Percentiles rank a stretch among this genome's conserved stretches.
phyloP scores from a whole-genome alignment of 1,139 yeast genomes.

The Fermentozyma sake region DNA sequence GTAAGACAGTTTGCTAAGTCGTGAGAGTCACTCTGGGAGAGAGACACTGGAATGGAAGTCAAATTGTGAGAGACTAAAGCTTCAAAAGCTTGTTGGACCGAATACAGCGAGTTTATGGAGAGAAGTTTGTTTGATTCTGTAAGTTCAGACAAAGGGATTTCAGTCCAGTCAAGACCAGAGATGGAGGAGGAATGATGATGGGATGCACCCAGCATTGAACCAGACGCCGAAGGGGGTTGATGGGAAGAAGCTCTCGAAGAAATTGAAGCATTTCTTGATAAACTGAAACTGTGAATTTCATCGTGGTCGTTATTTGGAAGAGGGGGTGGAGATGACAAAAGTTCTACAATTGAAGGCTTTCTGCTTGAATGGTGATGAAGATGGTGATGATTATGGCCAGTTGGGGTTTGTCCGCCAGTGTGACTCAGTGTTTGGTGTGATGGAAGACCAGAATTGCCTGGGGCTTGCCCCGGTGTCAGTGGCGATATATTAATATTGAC shows the following conservation, averaged over 20 bases:
- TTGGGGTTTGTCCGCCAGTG: too few relatives aligned
- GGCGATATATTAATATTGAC: too few relatives aligned
- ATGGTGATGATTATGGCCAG: slow-evolving; percentile 7
- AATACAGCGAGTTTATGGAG: slow-evolving; percentile 53
- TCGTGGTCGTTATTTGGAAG: slow-evolving; percentile 27
- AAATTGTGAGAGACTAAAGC: slow-evolving; percentile 65
- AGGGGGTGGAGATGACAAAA: slow-evolving; percentile 82
- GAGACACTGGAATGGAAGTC: slow-evolving; percentile 79
- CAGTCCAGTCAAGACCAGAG: slow-evolving; percentile 63
- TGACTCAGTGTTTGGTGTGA: slow-evolving; percentile 3
- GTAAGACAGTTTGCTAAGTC: slow-evolving; percentile 64
- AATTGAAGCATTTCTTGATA: slow-evolving; percentile 42
- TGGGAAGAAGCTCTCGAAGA: slow-evolving; percentile 28
- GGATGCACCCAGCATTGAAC: too few relatives aligned
- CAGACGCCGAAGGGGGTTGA: not conserved
- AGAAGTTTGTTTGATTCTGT: slow-evolving; percentile 77
- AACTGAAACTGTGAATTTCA: slow-evolving; percentile 34
- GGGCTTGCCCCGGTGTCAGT: too few relatives aligned
- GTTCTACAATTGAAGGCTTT: slow-evolving; percentile 76
- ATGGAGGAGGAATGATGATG: slow-evolving; percentile 9
- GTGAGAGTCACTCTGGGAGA: slow-evolving; percentile 30
- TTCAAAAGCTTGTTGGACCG: slow-evolving; percentile 87
- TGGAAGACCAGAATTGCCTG: too few relatives aligned
- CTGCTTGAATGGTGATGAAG: slow-evolving; percentile 28
- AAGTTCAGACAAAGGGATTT: slow-evolving; percentile 64